These are phyloP conservation scores for Elsinoe necatrix DNA, from an alignment of 2,329 filamentous ascomycete species.

Conservation along the genomic window DNA sequence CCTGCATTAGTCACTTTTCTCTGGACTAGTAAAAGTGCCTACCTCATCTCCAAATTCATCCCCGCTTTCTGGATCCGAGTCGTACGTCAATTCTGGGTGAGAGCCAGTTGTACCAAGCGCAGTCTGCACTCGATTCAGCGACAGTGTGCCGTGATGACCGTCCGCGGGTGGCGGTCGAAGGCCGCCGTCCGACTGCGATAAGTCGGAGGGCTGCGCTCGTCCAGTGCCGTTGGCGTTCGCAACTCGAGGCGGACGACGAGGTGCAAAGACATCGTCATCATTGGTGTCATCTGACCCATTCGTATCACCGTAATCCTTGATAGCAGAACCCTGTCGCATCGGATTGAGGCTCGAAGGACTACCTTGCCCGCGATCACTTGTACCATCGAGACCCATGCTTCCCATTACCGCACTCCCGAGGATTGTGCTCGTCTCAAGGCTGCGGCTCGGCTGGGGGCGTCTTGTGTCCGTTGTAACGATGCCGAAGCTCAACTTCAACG, in stretches of 20 bases:
- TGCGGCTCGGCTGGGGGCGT: conserved; percentile 41
- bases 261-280: conserved; percentile 23
- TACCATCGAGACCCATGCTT: conserved; percentile 8
- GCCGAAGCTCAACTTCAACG: conserved; percentile 93
- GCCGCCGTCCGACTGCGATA: not conserved
- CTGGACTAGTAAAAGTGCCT: not conserved
- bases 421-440: conserved; percentile 72
- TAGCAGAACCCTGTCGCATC: not conserved
- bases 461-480: conserved; percentile 79
- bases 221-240: not conserved
- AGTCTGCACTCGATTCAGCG: conserved; percentile 22
- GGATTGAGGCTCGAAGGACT: not conserved
- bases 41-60: conserved; percentile 32
- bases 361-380: not conserved
- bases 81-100: conserved; percentile 17
- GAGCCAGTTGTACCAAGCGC: conserved; percentile 23
- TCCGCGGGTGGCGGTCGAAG: not conserved
- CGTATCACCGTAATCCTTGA: conserved; percentile 21
- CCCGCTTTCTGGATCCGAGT: conserved; percentile 29
- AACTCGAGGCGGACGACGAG: not conserved
- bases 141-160: conserved; percentile 22
- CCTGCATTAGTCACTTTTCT: not conserved
- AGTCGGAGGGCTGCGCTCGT: not conserved
- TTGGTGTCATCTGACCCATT: conserved; percentile 35
- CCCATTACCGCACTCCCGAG: conserved; percentile 38